Percentiles rank a stretch among this genome's conserved stretches.
These are phyloP conservation scores for Wallacemonas collosoma DNA, from an alignment of 208 protist species.

Conservation along the genomic window DNA sequence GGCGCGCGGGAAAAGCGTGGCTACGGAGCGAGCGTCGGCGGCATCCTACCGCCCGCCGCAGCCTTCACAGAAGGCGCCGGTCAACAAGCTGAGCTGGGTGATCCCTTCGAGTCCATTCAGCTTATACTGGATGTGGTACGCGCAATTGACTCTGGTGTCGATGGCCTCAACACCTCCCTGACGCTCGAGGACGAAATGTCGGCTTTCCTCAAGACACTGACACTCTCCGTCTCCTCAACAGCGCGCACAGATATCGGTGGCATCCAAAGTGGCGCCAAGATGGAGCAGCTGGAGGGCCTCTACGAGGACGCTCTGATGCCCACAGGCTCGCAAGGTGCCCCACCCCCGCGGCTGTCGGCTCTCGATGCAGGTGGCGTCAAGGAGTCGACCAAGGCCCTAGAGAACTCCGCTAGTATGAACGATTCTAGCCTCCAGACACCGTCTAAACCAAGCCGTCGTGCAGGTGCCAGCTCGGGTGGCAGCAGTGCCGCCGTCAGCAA, in stretches of 20 bases:
- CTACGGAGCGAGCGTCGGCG: constrained; percentile 1
- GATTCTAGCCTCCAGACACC: not conserved
- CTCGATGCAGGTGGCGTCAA: constrained; percentile 5
- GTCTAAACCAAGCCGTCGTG: not conserved
- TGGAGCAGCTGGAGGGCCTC: constrained; percentile 41
- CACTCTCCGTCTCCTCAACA: constrained; percentile 79
- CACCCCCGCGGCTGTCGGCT: not conserved
- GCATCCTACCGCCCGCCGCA: constrained; percentile 14
- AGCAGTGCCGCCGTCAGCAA: not conserved
- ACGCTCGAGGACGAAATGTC: constrained; percentile 86
- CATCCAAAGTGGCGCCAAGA: not conserved
- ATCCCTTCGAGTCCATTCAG: constrained; percentile 65
- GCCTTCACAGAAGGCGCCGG: constrained; percentile 21
- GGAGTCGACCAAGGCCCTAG: not conserved
- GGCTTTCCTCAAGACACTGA: constrained; percentile 85
- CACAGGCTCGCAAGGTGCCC: constrained; percentile 32
- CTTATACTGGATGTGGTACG: constrained; percentile 50
- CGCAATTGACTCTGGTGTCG: constrained; percentile 51
- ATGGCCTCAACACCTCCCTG: constrained; percentile 55
- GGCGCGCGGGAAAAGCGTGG: not conserved
- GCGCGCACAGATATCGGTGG: constrained; percentile 46
- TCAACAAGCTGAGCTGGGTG: constrained; percentile 22
- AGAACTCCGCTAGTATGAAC: not conserved
- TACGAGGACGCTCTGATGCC: constrained; percentile 64
- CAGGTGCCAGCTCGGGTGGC: not conserved